Base-by-base conservation (phyloP, 176 grass and related monocot species). In the Tuctoria greenei region DNA sequence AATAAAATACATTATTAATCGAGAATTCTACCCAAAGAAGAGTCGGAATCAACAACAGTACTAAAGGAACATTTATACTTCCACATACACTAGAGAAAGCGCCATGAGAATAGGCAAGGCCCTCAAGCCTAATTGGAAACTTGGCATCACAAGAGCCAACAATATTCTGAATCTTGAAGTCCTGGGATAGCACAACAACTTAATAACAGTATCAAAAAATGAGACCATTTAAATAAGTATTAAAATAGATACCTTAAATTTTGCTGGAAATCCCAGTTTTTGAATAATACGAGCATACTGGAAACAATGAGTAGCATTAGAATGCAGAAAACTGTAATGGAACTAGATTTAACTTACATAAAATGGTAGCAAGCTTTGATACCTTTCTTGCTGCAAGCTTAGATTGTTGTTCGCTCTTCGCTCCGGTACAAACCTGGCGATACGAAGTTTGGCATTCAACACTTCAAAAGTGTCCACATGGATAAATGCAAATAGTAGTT, bases 241-340 rank as follows among this genome's bases (percentile, higher is more conserved):
- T 1, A 84, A 84, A 52, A 31, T 52, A 72, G 14, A 55, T 88
- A 98, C 95, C 95, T 98, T 98, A 56, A 98, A 98, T 65, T 94
- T 98, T 71, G 95, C 91, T 8, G 91, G 91, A 88, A 98, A 98
- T 12, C 95, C 95, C 70, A 98, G 95, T 59, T 98, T 98, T 72
- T 98, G 95, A 68, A 98, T 98, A 83, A 98, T 98, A 43, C 88
- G 95, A 61, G 95, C 95, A 92, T 92, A 98, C 95, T 97, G 82
- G 27, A 87, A 87, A 75, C 35, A 70, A 58, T 76, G 18, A 81
- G 23, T 59, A 5, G 1, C 49, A 63, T 83, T 78, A 89, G 61
- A 66, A 44, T 76, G 65, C 34, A 42, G 49, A 35, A 58, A 46
- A 2, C 6, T 57, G 27, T 61, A 25, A 50, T 34, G 4, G 35